Base-by-base conservation (phyloP, 2,329 filamentous ascomycete species). In the Pseudocercospora musae region DNA sequence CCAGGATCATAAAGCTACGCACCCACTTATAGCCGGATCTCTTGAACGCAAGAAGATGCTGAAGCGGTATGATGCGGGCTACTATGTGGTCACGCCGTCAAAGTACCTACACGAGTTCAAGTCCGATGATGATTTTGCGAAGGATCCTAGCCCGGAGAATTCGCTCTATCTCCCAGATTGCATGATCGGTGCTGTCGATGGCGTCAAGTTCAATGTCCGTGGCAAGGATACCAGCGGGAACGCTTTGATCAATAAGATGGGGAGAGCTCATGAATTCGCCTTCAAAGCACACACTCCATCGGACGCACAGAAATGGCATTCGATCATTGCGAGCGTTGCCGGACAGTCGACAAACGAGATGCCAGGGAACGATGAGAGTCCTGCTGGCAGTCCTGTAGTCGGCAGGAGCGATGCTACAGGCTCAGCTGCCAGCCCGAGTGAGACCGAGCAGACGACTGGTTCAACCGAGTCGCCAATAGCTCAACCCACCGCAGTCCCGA, bases 61-160 rank as follows among this genome's bases (percentile, higher is more conserved):
- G 78, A 85, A 92, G 71, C 84, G 89, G 78, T 95, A 91, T 77
- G 88, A 87, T 66, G 86, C 90, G 0, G 87, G 85, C 60, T 96
- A 96, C 82, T 99, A 96, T 74, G 94, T 95, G 60, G 87, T 98
- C 53, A 96, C 92, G 0, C 90, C 92, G 0, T 85, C 90, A 61
- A 92, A 91, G 72, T 99, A 89, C 79, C 80, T 99, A 62, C 95
- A 99, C 79, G 93, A 97, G 77, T 99, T 96, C 83, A 96, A 96
- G 79, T 92, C 96, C 72, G 89, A 91, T 74, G 94, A 98, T 72
- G 84, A 88, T 71, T 83, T 86, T 72, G 79, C 79, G 61, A 82
- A 86, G 71, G 91, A 96, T 65, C 91, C 92, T 9, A 83, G 85
- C 60, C 94, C 95, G 0, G 94, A 99, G 75, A 81, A 95, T 44